These are phyloP conservation scores for Collybia sp. DNA, from an alignment of 768 basidiomycete genomes.

Conservation along the genomic window DNA sequence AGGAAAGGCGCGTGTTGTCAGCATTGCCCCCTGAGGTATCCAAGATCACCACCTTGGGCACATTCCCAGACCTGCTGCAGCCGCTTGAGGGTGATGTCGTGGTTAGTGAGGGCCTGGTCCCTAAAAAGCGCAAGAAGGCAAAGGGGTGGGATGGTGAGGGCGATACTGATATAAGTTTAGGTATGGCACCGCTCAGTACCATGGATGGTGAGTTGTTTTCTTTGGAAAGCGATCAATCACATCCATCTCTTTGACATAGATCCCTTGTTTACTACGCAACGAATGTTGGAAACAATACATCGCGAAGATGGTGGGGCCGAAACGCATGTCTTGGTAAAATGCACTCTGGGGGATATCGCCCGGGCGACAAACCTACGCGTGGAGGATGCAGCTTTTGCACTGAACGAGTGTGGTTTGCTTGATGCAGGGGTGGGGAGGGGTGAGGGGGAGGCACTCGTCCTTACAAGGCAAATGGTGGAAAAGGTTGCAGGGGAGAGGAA, in stretches of 20 bases:
- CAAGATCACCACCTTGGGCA: constrained; percentile 38
- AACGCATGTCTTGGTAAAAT: constrained; percentile 61
- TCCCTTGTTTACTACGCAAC: constrained; percentile 45
- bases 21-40: constrained; percentile 51
- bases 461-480: constrained; percentile 35
- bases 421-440: constrained; percentile 21
- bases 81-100: constrained; percentile 21
- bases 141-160: constrained; percentile 80
- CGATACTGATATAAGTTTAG: constrained; percentile 29
- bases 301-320: constrained; percentile 67
- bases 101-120: constrained; percentile 14
- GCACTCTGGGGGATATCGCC: constrained; percentile 76
- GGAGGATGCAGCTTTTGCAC: constrained; percentile 85
- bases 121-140: constrained; percentile 38
- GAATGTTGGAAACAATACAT: constrained; percentile 51
- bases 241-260: constrained; percentile 27
- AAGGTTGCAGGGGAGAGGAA: constrained; percentile 62
- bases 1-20: constrained; percentile 49
- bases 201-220: constrained; percentile 33
- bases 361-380: constrained; percentile 73
- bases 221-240: neutral
- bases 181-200: constrained; percentile 25
- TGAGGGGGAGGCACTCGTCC: constrained; percentile 34
- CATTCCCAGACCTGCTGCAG: constrained; percentile 34
- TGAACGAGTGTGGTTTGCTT: constrained; percentile 84